Conservation (phyloP, 164 flowering plant genomes). For the Buxus sempervirens region DNA sequence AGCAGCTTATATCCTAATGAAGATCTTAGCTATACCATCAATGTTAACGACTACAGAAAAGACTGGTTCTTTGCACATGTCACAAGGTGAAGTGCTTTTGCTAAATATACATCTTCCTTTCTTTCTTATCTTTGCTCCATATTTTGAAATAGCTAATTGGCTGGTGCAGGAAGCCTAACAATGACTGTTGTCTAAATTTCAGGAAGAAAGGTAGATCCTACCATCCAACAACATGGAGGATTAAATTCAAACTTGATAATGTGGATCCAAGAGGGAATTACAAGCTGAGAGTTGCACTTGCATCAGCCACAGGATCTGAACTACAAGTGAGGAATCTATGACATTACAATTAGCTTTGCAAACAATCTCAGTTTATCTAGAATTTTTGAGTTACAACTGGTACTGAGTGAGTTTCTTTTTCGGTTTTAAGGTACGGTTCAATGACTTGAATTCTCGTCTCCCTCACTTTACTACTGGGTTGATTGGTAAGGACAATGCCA, state of each 20-base stretch:
- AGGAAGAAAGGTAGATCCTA: conserved; percentile 35
- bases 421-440: conserved; percentile 32
- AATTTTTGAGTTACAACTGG: no score
- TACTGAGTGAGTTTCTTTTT: no score
- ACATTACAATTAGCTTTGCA: no score
- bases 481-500: conserved; percentile 70
- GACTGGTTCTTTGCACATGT: conserved; percentile 77
- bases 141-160: no score
- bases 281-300: conserved; percentile 28
- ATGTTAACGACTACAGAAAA: conserved; percentile 24
- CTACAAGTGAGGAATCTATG: conserved; percentile 24
- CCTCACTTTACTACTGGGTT: conserved; percentile 47
- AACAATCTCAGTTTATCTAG: no score
- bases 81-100: conserved; percentile 29
- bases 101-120: no score
- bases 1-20: conserved; percentile 34
- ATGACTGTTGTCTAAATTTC: no score
- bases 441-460: conserved; percentile 21
- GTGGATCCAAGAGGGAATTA: conserved; percentile 19
- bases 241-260: conserved; percentile 23
- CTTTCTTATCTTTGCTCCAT: no score
- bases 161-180: no score
- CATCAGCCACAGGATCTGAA: conserved; percentile 27
- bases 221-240: conserved; percentile 53
- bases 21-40: conserved; percentile 43